Conservation (phyloP, 345 rosid genomes). For the Ceriops zippeliana region DNA sequence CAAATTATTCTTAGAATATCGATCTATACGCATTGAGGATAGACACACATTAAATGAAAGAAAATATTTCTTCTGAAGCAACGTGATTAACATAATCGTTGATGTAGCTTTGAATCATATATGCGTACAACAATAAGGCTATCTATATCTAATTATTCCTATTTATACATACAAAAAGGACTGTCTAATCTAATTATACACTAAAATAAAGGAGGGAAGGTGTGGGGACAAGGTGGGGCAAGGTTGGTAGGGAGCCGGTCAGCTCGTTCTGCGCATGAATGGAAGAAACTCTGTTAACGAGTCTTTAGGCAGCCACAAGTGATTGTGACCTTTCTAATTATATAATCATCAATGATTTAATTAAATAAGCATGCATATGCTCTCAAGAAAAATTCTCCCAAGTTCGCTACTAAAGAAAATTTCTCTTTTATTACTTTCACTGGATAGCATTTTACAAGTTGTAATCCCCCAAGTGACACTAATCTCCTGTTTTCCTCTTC, state of each 20-base stretch:
- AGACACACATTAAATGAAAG: too few species aligned
- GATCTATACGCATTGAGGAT: too few species aligned
- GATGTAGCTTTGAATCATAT: too few species aligned
- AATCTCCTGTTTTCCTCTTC: conserved; percentile 4
- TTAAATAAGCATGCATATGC: neutral
- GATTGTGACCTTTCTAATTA: neutral
- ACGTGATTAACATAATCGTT: too few species aligned
- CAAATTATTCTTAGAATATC: too few species aligned
- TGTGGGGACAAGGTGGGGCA: neutral
- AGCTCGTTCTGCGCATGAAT: neutral
- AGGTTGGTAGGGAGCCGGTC: neutral
- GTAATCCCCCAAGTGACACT: neutral
- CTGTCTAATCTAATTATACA: too few species aligned
- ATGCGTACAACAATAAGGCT: too few species aligned
- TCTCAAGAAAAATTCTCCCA: neutral
- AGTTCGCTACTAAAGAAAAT: neutral
- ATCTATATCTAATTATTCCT: too few species aligned
- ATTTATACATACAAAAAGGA: too few species aligned
- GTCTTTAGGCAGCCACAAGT: neutral
- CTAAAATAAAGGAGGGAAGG: neutral
- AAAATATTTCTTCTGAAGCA: too few species aligned
- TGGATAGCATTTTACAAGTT: too few species aligned
- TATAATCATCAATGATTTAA: neutral
- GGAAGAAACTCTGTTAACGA: neutral
- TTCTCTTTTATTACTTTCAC: neutral